Conservation (phyloP, 345 rosid genomes). For the Abelmoschus esculentus region DNA sequence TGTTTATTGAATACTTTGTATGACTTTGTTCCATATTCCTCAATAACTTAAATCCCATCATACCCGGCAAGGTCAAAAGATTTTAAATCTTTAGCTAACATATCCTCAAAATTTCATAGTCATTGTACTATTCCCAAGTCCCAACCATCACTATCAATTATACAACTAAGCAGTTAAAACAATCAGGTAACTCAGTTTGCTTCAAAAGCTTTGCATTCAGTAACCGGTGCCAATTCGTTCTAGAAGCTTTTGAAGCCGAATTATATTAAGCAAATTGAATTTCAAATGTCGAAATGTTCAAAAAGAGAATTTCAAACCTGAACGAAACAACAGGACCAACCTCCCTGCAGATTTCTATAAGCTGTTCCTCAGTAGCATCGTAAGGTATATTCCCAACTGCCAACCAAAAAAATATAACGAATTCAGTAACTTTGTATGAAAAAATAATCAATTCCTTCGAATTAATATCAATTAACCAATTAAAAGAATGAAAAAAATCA, state of each 20-base stretch:
- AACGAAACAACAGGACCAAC: constrained; percentile 97
- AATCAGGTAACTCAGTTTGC: not conserved
- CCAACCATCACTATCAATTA: not conserved
- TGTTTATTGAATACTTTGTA: not conserved
- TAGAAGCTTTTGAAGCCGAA: not conserved
- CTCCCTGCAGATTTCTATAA: constrained; percentile 86
- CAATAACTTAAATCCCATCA: not conserved
- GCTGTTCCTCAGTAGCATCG: constrained; percentile 96
- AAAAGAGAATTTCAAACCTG: constrained; percentile 33
- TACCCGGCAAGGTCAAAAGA: too few relatives aligned
- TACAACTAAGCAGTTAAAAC: not conserved
- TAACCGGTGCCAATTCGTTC: not conserved
- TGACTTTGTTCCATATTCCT: not conserved
- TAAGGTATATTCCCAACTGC: constrained; percentile 98
- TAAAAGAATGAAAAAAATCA: not conserved
- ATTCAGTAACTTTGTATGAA: not conserved
- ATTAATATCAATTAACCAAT: not conserved
- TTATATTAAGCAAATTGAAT: not conserved
- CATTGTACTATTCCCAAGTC: too few relatives aligned
- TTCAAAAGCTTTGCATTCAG: not conserved
- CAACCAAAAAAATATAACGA: not conserved
- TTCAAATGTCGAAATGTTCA: not conserved
- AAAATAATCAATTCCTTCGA: not conserved
- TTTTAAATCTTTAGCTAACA: not conserved
- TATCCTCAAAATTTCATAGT: not conserved